These are phyloP conservation scores for Prillingera fragicola DNA, from an alignment of 1,284 basidiomycete species.

Conservation along the genomic window DNA sequence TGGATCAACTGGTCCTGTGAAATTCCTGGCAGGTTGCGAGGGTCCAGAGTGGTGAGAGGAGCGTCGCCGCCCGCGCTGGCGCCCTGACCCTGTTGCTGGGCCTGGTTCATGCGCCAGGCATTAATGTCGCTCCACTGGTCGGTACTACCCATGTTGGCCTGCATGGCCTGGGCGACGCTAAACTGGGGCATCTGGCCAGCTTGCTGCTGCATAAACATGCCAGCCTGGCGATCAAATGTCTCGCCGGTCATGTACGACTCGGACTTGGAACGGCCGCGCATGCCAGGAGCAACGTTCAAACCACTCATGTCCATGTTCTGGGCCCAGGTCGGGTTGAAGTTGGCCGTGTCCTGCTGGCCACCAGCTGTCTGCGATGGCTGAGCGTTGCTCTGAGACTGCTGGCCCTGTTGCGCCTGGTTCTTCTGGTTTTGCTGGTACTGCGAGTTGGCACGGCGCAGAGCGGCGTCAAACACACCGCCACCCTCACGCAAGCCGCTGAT, in stretches of 20 bases:
- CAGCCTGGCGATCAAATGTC: conserved; percentile 33
- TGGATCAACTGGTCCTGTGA: neutral
- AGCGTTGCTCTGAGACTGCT: neutral
- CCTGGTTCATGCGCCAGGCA: conserved; percentile 17
- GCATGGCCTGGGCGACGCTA: conserved; percentile 6
- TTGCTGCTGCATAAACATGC: conserved; percentile 24
- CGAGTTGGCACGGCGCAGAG: conserved; percentile 29
- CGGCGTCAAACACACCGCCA: conserved; percentile 42
- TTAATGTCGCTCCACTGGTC: conserved; percentile 18
- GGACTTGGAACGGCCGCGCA: conserved; percentile 39
- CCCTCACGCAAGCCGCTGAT: conserved; percentile 45
- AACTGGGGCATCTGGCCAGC: conserved; percentile 2
- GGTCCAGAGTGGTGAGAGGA: conserved; percentile 30
- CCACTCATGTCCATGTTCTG: conserved; percentile 3
- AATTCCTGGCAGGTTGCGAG: conserved; percentile 33
- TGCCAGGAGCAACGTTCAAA: conserved; percentile 1
- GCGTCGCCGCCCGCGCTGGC: neutral
- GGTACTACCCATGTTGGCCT: conserved; percentile 1
- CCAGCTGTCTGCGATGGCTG: neutral
- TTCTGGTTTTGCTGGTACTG: conserved; percentile 6
- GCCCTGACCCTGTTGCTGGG: conserved; percentile 2
- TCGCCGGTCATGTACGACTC: conserved; percentile 36
- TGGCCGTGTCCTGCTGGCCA: neutral
- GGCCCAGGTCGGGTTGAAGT: conserved; percentile 7
- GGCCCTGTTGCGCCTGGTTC: conserved; percentile 2